A percentile compares a stretch with the other conserved stretches of the same genome.
Conservation (phyloP, 805 yeast genomes). For the Cyberlindnera saturnus region DNA sequence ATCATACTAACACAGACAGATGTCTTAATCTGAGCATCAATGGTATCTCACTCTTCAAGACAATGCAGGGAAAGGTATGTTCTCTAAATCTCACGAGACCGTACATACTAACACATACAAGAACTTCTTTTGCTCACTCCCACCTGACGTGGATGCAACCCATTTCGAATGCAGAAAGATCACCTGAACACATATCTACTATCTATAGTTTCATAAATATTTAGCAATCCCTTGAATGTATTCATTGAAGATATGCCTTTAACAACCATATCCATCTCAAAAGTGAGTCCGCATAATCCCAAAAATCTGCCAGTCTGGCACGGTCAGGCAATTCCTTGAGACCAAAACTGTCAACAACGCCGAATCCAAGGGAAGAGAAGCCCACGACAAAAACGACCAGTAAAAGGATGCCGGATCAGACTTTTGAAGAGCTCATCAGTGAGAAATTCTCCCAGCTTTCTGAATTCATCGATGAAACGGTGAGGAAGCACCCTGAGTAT, state of each 20-base stretch:
- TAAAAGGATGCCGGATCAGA: background rate
- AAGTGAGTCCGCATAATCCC: no score
- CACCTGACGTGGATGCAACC: slow-evolving; percentile 42
- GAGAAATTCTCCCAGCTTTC: slow-evolving; percentile 2
- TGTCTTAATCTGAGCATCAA: slow-evolving; percentile 37
- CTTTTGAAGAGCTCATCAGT: slow-evolving; percentile 1
- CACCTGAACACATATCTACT: slow-evolving; percentile 1
- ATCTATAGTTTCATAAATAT: no score
- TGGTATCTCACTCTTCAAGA: slow-evolving; percentile 38
- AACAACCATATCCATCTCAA: no score
- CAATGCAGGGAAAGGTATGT: slow-evolving; percentile 36
- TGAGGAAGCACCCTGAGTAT: background rate
- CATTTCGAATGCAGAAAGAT: slow-evolving; percentile 47
- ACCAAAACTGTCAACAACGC: no score
- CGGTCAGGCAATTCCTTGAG: no score
- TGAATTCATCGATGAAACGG: background rate
- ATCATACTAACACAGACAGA: slow-evolving; percentile 20
- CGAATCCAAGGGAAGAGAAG: no score
- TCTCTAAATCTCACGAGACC: background rate
- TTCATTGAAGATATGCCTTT: no score
- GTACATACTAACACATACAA: slow-evolving; percentile 3
- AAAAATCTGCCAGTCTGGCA: no score
- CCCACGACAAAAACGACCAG: no score
- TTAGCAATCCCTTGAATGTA: no score
- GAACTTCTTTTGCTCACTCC: slow-evolving; percentile 45